Evolutionary conservation across 352 stramenopile species (phyloP), one percentile per base, ranked within the genome.

Genomic region (Pythium guiyangense): DNA sequence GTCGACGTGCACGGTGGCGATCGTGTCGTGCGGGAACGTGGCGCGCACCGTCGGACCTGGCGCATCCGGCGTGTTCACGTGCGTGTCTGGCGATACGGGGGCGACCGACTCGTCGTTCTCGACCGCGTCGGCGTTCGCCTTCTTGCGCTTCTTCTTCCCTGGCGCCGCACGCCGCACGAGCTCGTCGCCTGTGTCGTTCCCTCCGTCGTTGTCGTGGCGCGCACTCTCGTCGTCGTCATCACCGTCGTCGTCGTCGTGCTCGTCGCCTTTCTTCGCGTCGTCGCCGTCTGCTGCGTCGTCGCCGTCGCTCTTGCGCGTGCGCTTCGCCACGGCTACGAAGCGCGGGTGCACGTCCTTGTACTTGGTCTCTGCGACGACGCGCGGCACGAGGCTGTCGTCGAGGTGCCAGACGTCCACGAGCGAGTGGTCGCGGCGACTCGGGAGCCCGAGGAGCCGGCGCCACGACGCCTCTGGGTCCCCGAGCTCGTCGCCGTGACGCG

Each of bases 401-500:
- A 69, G 11, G 58, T 92, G 82, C 82, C 82, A 92, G 1, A 92
- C 82, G 42, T 92, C 82, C 31, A 92, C 63, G 64, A 92, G 71
- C 0, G 78, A 77, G 45, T 86, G 77, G 44, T 92, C 75, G 1
- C 67, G 60, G 1, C 62, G 49, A n/a, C 67, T 51, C 12, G 82
- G 82, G 9, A 92, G 66, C 3, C 77, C 78, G 17, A 92, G 62
- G 40, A 89, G 59, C 12, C 73, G 71, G 39, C 84, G 73, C 79
- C 79, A 92, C 0, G 78, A 76, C 26, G 61, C 69, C 10, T 71
- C 50, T 20, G 65, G 37, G 50, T 80, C 66, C 2, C 77, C 72
- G 26, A 83, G 55, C 49, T 86, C 77, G 14, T 25, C 48, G 15
- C 25, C 46, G 15, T 37, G 12, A n/a, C 27, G n/a, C 25, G n/a